Base-by-base conservation (phyloP, 2,329 filamentous ascomycete genomes). In the Fusarium devonianum region DNA sequence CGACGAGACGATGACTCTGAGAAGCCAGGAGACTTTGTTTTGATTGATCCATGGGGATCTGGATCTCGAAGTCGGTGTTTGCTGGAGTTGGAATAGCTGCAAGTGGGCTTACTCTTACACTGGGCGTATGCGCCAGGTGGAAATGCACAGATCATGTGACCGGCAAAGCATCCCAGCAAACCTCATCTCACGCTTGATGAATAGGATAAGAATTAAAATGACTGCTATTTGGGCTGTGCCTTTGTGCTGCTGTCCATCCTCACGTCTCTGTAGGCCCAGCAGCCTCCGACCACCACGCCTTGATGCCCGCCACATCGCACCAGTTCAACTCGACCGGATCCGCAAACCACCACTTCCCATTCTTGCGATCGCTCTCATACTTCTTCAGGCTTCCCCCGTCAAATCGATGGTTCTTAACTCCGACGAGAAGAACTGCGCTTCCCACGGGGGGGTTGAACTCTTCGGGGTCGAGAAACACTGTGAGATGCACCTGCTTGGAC, bases 391-490 rank as follows among this genome's bases (percentile, higher is more conserved):
- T 74, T 0, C 74, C 74, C 1, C 73, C 74, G 12, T 83, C 81
- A 47, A 79, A 83, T 2, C 73, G 66, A 38, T 84, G 81, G 22
- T 84, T 84, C 68, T 84, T 84, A 2, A 83, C 80, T 0, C 80
- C 80, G 0, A 78, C 71, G 1, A 84, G 66, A 4, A 84, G 55
- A 1, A 83, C 76, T 0, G 76, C 75, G 39, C 74, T 78, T 3
- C 81, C 81, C 0, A 82, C 60, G 0, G 33, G 46, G 0, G 81
- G 81, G 1, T 49, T 54, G 55, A 84, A 84, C 0, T 62, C 59
- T 2, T 78, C 75, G 0, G 81, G 75, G 18, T 83, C 78, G 4
- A 83, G 71, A 39, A 83, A 83, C 0, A 83, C 77, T 0, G 80
- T 82, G 3, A 84, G 62, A 28, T 78, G 75, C 4, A 84, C 77